A percentile compares a stretch with the other conserved stretches of the same genome.
These are phyloP conservation scores for Purshia tridentata DNA, from an alignment of 306 rosid species.

Conservation along the genomic window DNA sequence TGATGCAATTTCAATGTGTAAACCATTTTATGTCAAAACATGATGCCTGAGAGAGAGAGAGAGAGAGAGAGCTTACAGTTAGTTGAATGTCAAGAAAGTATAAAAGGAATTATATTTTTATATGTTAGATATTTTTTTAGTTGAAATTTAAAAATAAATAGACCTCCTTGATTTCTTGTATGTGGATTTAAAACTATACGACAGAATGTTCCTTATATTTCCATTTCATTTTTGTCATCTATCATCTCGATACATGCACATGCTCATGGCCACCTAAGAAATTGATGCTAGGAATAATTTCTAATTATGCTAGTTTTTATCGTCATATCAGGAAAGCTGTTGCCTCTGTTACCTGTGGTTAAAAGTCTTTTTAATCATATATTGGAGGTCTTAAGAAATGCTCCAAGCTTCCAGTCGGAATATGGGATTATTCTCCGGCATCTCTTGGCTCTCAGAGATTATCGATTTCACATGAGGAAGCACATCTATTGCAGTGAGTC, in stretches of 20 bases:
- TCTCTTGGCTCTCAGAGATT: constrained; percentile 66
- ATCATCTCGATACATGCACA: background rate
- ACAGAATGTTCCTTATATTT: no score
- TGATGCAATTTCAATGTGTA: no score
- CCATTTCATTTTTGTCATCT: background rate
- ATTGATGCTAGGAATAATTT: constrained; percentile 1
- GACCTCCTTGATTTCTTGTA: no score
- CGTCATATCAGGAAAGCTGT: constrained; percentile 46
- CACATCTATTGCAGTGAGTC: constrained; percentile 70
- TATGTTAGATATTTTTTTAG: no score
- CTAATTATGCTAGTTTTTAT: constrained; percentile 14
- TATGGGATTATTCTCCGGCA: constrained; percentile 75
- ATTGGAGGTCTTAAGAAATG: constrained; percentile 73
- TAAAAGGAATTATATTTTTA: no score
- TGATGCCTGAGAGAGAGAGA: no score
- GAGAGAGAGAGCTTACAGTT: no score
- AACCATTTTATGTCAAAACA: no score
- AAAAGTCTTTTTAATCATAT: constrained; percentile 70
- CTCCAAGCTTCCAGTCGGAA: constrained; percentile 79
- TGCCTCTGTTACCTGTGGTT: constrained; percentile 62
- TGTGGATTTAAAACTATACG: no score
- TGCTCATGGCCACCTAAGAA: background rate
- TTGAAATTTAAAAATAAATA: no score
- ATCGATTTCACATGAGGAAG: constrained; percentile 82
- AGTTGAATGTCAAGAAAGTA: no score